These are phyloP conservation scores for Triangularia setosa DNA, from an alignment of 2,329 filamentous ascomycete genomes.

Conservation along the genomic window DNA sequence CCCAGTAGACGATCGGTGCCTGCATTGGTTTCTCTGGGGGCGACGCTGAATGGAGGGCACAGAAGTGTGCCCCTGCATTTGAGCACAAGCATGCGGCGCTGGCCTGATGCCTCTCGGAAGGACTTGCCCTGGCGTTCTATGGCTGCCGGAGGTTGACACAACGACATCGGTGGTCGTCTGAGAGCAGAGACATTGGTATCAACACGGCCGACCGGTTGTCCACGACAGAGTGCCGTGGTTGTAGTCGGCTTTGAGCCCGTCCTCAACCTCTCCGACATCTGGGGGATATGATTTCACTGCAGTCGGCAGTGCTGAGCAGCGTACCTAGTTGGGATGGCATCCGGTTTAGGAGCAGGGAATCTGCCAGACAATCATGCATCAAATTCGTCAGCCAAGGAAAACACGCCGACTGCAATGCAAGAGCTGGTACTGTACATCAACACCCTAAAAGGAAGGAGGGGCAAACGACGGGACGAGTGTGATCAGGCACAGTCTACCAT, in stretches of 20 bases:
- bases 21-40: not conserved
- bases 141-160: not conserved
- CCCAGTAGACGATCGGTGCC: not conserved
- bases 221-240: not conserved
- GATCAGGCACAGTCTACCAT: not conserved
- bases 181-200: not conserved
- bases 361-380: not conserved
- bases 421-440: too few species aligned
- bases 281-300: not conserved
- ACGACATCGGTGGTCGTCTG: not conserved
- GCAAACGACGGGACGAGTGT: not conserved
- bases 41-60: not conserved
- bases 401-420: not conserved
- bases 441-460: not conserved
- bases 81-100: not conserved
- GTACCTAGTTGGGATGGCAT: not conserved
- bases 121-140: not conserved
- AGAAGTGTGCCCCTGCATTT: conserved; percentile 2
- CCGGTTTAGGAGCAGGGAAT: not conserved
- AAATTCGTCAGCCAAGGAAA: not conserved
- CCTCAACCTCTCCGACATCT: not conserved
- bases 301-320: not conserved
- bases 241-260: not conserved
- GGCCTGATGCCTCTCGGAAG: not conserved
- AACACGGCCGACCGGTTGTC: not conserved